Percentiles rank a stretch among this genome's conserved stretches.
Evolutionary conservation across 208 protist species (phyloP).

Genomic region (Acanthamoeba healyi): DNA sequence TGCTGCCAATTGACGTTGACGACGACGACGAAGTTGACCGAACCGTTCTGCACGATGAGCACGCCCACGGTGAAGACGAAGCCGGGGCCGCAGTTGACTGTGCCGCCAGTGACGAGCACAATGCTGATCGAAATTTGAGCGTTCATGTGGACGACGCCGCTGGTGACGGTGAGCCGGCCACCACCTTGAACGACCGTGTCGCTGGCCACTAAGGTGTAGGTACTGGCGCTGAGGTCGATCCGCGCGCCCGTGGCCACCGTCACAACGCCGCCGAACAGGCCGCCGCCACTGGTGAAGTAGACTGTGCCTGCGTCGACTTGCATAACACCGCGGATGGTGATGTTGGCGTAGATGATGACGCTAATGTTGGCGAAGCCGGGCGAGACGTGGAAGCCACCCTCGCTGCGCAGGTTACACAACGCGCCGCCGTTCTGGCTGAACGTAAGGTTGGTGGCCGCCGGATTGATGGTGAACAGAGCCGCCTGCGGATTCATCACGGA

Average conservation of each 20-base stretch:
- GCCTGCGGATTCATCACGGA: neutral
- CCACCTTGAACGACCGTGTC: neutral
- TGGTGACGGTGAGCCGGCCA: slow-evolving; percentile 66
- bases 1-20: slow-evolving; percentile 46
- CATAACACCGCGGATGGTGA: neutral
- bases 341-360: slow-evolving; percentile 57
- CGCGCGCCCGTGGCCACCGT: neutral
- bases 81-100: slow-evolving; percentile 42
- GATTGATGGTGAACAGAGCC: neutral
- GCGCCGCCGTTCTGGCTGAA: neutral
- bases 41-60: slow-evolving; percentile 49
- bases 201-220: slow-evolving; percentile 15
- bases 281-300: slow-evolving; percentile 26
- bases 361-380: neutral
- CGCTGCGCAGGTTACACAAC: slow-evolving; percentile 19
- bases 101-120: slow-evolving; percentile 57
- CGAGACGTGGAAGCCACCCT: slow-evolving; percentile 44
- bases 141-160: neutral
- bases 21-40: slow-evolving; percentile 62
- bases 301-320: slow-evolving; percentile 6
- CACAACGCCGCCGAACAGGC: slow-evolving; percentile 19
- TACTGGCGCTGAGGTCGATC: slow-evolving; percentile 36
- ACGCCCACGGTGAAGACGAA: slow-evolving; percentile 54
- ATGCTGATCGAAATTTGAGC: slow-evolving; percentile 36
- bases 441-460: neutral